phyloP scores from a whole-genome alignment of 2,329 filamentous ascomycete genomes.

The Botrytis aclada region DNA sequence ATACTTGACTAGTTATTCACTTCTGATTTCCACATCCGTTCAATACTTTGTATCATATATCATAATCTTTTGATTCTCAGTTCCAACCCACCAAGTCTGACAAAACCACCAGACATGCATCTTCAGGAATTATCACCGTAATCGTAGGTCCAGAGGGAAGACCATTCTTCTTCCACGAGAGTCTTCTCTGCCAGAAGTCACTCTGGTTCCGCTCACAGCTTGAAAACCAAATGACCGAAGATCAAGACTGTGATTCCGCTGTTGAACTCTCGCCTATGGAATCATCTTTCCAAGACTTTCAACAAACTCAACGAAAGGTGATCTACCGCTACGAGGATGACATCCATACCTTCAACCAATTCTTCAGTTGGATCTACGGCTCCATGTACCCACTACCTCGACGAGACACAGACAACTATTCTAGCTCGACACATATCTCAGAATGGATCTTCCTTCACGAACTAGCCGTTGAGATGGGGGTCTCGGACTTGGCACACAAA shows the following conservation, averaged over 20 bases:
- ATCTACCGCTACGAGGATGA: slow-evolving; percentile 2
- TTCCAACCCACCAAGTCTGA: background rate
- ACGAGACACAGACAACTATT: background rate
- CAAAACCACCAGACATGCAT: background rate
- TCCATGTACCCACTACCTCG: background rate
- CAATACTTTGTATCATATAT: background rate
- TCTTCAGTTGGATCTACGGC: slow-evolving; percentile 5
- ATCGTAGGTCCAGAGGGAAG: background rate
- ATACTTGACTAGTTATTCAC: background rate
- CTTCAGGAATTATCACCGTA: background rate
- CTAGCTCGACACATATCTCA: background rate
- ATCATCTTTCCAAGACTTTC: background rate
- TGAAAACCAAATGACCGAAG: background rate
- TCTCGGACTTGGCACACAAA: slow-evolving; percentile 2
- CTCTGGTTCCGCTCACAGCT: background rate
- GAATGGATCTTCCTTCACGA: slow-evolving; percentile 9
- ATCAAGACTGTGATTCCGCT: background rate
- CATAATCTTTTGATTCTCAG: background rate
- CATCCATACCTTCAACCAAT: slow-evolving; percentile 10
- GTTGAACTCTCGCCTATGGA: background rate
- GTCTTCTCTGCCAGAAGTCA: background rate
- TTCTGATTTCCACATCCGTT: background rate
- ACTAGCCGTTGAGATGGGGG: background rate
- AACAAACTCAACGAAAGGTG: background rate
- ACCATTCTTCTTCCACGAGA: slow-evolving; percentile 5